phyloP scores from a whole-genome alignment of 805 yeast genomes.

The Zygoascus biomembranicola region DNA sequence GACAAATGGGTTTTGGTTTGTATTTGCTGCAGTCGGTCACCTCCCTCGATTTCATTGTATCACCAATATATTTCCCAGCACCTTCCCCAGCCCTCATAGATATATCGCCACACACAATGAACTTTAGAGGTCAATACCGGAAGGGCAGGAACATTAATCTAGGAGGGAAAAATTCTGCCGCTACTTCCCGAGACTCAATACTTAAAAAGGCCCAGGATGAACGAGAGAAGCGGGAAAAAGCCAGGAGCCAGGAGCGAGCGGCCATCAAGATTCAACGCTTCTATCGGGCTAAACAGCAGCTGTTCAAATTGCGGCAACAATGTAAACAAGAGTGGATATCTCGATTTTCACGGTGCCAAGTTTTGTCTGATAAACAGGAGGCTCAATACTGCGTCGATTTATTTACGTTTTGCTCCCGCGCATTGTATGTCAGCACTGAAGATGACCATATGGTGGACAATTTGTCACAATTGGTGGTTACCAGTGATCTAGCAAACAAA shows the following conservation, averaged over 20 bases:
- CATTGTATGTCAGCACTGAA: neutral
- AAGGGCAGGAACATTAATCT: constrained; percentile 56
- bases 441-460: neutral
- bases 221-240: constrained; percentile 55
- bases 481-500: neutral
- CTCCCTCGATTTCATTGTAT: neutral
- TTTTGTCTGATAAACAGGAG: neutral
- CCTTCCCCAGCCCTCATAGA: neutral
- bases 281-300: constrained; percentile 28
- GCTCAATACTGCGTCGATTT: neutral
- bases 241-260: constrained; percentile 41
- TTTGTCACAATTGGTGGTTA: neutral
- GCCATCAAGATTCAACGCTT: constrained; percentile 43
- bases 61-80: neutral
- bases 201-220: constrained; percentile 61
- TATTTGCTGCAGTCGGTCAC: no score
- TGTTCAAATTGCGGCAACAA: neutral
- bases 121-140: constrained; percentile 60
- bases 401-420: neutral
- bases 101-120: constrained; percentile 19
- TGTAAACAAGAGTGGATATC: neutral
- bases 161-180: constrained; percentile 39
- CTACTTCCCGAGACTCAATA: constrained; percentile 30
- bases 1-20: no score
- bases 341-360: neutral